Conservation (phyloP, 1,284 basidiomycete species). For the Tilletia indica region DNA sequence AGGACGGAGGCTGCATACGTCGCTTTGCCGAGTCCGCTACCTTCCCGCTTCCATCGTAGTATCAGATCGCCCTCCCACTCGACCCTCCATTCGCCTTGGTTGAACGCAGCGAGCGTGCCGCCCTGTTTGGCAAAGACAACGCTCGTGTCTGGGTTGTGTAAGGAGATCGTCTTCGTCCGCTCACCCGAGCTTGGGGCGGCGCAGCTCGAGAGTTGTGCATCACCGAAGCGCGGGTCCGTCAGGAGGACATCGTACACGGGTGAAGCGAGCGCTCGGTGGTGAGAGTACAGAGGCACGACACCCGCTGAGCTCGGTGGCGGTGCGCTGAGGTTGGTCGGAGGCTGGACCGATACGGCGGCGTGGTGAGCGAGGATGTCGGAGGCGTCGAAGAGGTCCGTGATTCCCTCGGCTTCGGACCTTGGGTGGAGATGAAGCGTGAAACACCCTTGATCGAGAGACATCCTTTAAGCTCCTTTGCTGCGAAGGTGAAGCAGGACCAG, state of each 20-base stretch:
- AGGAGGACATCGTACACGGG: slow-evolving; percentile 15
- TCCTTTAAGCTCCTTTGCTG: too few relatives aligned
- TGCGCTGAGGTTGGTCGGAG: neutral
- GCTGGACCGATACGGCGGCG: neutral
- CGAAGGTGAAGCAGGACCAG: too few relatives aligned
- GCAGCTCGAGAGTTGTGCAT: neutral
- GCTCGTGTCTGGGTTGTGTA: slow-evolving; percentile 13
- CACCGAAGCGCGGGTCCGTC: slow-evolving; percentile 10
- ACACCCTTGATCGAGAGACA: neutral
- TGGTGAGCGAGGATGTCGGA: neutral
- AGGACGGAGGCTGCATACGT: neutral
- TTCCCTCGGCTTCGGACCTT: neutral
- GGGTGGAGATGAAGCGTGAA: slow-evolving; percentile 1
- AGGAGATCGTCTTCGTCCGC: slow-evolving; percentile 6
- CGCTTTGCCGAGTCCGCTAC: neutral
- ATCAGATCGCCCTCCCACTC: slow-evolving; percentile 6
- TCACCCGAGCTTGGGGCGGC: neutral
- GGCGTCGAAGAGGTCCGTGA: slow-evolving; percentile 7
- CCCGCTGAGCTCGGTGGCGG: neutral
- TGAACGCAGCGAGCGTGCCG: slow-evolving; percentile 6
- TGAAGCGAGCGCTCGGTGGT: slow-evolving; percentile 5
- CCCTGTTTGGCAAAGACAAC: slow-evolving; percentile 11
- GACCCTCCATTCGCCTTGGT: slow-evolving; percentile 16
- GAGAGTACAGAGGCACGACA: slow-evolving; percentile 6
- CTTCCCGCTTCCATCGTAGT: slow-evolving; percentile 6